Base-by-base conservation (phyloP, 1,284 basidiomycete genomes). In the Ustilago hordei region DNA sequence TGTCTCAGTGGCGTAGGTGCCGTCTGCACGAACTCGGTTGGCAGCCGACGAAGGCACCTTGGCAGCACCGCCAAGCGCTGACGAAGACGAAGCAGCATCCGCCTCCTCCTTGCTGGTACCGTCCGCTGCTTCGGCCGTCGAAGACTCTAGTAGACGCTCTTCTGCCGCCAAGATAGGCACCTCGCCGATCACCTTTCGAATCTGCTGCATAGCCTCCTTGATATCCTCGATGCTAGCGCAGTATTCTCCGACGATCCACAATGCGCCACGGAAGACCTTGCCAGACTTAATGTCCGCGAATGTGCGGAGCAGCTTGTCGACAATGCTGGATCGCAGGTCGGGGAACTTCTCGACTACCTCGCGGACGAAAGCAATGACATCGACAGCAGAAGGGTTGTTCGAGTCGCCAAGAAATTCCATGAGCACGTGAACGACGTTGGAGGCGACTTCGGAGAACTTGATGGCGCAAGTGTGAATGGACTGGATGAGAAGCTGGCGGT, bases 321-420 rank as follows among this genome's bases (percentile, higher is more conserved):
- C 93, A 82, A 99, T 95, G 9, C 92, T 90, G 2, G 89, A 86
- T 9, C 97, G 93, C 28, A 99, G 90, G 68, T 91, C 88, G 2
- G 95, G 95, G 91, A 98, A 99, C 86, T 98, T 98, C 86, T 99
- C 95, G 60, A 98, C 96, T 28, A 99, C 95, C 88, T 99, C 95
- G 32, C 94, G 91, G 60, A 98, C 95, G 85, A 98, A 98, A 2
- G 95, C 90, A 64, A 98, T 95, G 54, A 98, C 96, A 83, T 98
- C 96, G 48, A 98, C 90, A 0, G 96, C 95, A 9, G 94, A 94
- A 1, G 95, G 93, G 88, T 97, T 98, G 88, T 92, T 95, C 6
- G 94, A 92, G 87, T 99, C 96, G 35, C 95, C 94, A 43, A 99
- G 90, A 91, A 99, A 99, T 84, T 98, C 95, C 94, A 99, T 97